Evolutionary conservation across 2,329 filamentous ascomycete species (phyloP), one percentile per base, ranked within the genome.

Genomic region (Chalara sp.): DNA sequence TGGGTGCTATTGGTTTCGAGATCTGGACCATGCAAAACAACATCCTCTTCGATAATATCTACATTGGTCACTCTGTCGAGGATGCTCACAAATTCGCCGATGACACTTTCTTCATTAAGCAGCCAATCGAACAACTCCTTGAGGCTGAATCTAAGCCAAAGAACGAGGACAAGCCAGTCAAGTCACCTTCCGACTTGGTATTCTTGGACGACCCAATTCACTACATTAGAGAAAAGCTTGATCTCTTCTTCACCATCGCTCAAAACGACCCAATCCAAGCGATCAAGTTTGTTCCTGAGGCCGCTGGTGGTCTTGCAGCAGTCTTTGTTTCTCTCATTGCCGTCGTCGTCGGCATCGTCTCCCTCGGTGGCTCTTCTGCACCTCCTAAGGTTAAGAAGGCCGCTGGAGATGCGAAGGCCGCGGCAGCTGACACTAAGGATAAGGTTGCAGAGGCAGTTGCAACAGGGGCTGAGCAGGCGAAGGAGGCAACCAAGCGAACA

Each of bases 1-100:
- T 99, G 71, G 93, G 93, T 67, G 92, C 89, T 76, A 91, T 97
- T 74, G 93, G 93, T 64, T 97, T 97, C 67, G 93, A 99, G 74
- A 92, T 99, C 75, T 99, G 93, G 93, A 97, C 93, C 65, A 99
- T 99, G 93, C 92, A 96, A 76, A 95, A 84, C 70, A 87, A 96
- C 68, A 97, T 99, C 63, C 86, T 96, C 65, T 97, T 99, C 65
- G 89, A 97, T 83, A 99, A 99, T 84, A 95, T 99, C 79, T 99
- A 97, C 82, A 90, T 99, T 69, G 93, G 93, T 58, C 93, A 99
- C 83, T 97, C 92, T 21, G 70, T 93, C 61, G 89, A 89, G 67
- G 93, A 99, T 61, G 93, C 93, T 56, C 83, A 87, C 71, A 87
- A 91, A 75, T 78, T 99, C 66, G 87, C 89, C 63, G 79, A 86